Percentiles rank a stretch among this genome's conserved stretches.
Conservation (phyloP, 495 filamentous ascomycete species). For the Tuber indicum region DNA sequence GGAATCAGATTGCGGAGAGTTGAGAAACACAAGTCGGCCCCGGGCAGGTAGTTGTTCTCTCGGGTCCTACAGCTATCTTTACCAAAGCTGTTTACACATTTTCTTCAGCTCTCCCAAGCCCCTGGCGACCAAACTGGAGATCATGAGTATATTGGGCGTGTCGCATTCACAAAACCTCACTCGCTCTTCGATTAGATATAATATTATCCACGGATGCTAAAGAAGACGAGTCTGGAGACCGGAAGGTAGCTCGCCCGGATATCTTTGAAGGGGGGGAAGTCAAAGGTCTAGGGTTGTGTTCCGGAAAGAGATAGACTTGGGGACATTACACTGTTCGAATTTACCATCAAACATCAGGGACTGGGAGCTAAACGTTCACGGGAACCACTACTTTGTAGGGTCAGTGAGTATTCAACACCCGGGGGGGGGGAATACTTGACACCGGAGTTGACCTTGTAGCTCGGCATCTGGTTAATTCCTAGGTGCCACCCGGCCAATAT, state of each 20-base stretch:
- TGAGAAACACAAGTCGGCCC: neutral
- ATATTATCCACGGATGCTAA: neutral
- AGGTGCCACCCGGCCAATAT: no score
- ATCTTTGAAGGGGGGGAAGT: neutral
- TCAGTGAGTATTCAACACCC: neutral
- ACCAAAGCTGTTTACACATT: neutral
- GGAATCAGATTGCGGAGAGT: neutral
- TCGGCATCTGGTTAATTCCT: neutral
- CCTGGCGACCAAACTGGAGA: neutral
- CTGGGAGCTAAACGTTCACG: neutral
- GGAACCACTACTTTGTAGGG: neutral
- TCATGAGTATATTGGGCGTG: neutral
- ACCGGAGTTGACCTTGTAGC: neutral
- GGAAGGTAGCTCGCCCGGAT: neutral
- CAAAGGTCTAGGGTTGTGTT: neutral
- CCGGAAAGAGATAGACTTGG: neutral
- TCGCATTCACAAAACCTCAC: neutral
- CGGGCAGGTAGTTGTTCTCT: neutral
- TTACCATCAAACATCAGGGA: neutral
- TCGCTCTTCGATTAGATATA: neutral
- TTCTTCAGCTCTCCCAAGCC: neutral
- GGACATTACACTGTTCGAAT: neutral
- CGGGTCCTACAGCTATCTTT: neutral
- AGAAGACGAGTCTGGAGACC: neutral
- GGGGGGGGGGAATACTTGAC: neutral